Evolutionary conservation across 371 early-diverging fungal species (phyloP), one percentile per base, ranked within the genome.

Genomic region (Mucor irregularis): DNA sequence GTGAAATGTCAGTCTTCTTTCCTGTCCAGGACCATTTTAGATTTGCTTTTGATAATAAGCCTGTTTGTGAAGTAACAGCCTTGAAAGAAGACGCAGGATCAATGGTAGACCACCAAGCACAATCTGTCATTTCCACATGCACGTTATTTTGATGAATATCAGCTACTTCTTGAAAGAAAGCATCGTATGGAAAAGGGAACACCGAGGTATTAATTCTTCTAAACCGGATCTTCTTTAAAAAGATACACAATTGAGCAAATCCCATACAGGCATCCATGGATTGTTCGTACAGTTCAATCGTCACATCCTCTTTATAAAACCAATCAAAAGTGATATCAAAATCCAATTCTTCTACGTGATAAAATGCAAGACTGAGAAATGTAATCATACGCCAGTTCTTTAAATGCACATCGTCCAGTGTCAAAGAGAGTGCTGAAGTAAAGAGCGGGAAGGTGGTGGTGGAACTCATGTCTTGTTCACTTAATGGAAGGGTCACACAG

Each of bases 251-350:
- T 39, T 65, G 65, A 3, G 65, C 60, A 38, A 65, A 60, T 11
- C 65, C 61, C 60, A 65, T 65, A 38, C 55, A 65, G 5, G 65
- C 65, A 56, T 65, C 61, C 56, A 65, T 60, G 0, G 56, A 60
- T 24, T 59, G 49, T 28, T 65, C 61, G 28, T 60, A 65, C 4
- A 52, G 13, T 33, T 65, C 60, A 22, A 60, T 48, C 6, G 65
- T 60, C 10, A 63, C 58, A 43, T 60, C 49, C 2, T 65, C 61
- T 5, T 65, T 45, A 30, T 60, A 60, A 35, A 65, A 48, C 65
- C 65, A 65, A 26, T 65, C 65, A 51, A 65, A 65, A 24, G 61
- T 65, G 43, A 65, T 40, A 34, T 65, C 56, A 31, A 65, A 60
- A 52, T 65, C 65, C 19, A 65, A 33, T 37, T 40, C 37, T 19